Percentiles rank a stretch among this genome's conserved stretches.
These are phyloP conservation scores for Colletotrichum liriopes DNA, from an alignment of 2,329 filamentous ascomycete genomes.

Conservation along the genomic window DNA sequence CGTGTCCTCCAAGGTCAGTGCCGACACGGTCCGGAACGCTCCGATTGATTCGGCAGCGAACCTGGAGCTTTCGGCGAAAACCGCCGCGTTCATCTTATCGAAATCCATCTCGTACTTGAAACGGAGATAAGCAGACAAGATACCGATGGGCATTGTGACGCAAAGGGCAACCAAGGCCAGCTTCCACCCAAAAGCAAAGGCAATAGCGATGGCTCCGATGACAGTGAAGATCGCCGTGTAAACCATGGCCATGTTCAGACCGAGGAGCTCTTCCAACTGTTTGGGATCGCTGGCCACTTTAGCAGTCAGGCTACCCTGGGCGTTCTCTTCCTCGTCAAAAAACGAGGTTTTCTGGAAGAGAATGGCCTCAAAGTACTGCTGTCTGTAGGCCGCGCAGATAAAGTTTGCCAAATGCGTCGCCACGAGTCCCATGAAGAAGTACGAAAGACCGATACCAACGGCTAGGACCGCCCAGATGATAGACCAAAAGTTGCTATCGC, in stretches of 20 bases:
- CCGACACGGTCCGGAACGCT: conserved; percentile 80
- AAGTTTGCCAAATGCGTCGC: conserved; percentile 64
- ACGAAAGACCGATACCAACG: conserved; percentile 65
- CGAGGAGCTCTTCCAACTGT: conserved; percentile 74
- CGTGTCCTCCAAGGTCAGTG: conserved; percentile 78
- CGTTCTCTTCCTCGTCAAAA: conserved; percentile 74
- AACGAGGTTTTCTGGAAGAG: conserved; percentile 72
- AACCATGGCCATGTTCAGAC: conserved; percentile 75
- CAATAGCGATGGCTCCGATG: conserved; percentile 75
- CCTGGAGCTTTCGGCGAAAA: conserved; percentile 80
- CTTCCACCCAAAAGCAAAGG: conserved; percentile 84
- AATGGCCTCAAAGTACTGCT: conserved; percentile 74
- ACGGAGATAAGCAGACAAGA: conserved; percentile 65
- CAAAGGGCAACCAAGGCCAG: conserved; percentile 78
- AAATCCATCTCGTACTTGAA: conserved; percentile 76
- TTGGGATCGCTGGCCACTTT: conserved; percentile 70
- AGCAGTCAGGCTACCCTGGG: conserved; percentile 73
- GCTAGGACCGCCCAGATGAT: conserved; percentile 77
- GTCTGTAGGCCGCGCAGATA: conserved; percentile 69
- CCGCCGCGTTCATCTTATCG: conserved; percentile 76
- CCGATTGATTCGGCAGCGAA: conserved; percentile 83
- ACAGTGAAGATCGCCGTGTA: conserved; percentile 77
- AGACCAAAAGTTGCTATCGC: conserved; percentile 72
- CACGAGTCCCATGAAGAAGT: conserved; percentile 64
- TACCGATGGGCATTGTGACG: conserved; percentile 68